These are phyloP conservation scores for Clitopilus hobsonii DNA, from an alignment of 768 basidiomycete genomes.

Conservation along the genomic window DNA sequence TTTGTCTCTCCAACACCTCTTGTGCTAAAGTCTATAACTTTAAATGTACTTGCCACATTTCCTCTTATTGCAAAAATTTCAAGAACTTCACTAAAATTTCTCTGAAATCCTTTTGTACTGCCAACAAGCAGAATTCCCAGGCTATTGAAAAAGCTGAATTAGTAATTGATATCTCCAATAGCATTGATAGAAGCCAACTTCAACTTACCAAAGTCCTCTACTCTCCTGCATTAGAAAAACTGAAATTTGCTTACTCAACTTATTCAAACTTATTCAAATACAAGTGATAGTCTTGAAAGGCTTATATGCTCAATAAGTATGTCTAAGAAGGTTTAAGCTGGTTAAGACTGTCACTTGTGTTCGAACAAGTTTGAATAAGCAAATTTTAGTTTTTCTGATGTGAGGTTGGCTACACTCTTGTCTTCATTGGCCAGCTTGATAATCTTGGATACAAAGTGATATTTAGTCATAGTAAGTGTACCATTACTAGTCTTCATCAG, in stretches of 20 bases:
- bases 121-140: slow-evolving; percentile 25
- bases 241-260: too few relatives aligned
- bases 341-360: too few relatives aligned
- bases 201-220: slow-evolving; percentile 29
- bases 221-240: too few relatives aligned
- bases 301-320: too few relatives aligned
- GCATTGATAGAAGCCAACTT: slow-evolving; percentile 17
- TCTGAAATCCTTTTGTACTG: slow-evolving; percentile 21
- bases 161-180: slow-evolving; percentile 27
- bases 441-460: slow-evolving; percentile 21
- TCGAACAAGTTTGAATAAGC: too few relatives aligned
- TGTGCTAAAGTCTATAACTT: slow-evolving; percentile 22
- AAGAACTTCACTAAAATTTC: slow-evolving; percentile 16
- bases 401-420: slow-evolving; percentile 31
- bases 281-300: too few relatives aligned
- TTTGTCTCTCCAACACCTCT: background rate
- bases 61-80: slow-evolving; percentile 21
- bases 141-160: slow-evolving; percentile 25
- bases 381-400: too few relatives aligned
- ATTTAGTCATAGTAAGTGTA: slow-evolving; percentile 25
- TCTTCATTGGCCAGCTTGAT: slow-evolving; percentile 31
- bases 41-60: slow-evolving; percentile 23
- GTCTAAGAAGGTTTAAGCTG: too few relatives aligned
- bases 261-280: too few relatives aligned
- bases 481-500: slow-evolving; percentile 11